Percentiles rank a stretch among this genome's conserved stretches.
phyloP scores from a whole-genome alignment of 116 monocot genomes.

The Posidonia oceanica region DNA sequence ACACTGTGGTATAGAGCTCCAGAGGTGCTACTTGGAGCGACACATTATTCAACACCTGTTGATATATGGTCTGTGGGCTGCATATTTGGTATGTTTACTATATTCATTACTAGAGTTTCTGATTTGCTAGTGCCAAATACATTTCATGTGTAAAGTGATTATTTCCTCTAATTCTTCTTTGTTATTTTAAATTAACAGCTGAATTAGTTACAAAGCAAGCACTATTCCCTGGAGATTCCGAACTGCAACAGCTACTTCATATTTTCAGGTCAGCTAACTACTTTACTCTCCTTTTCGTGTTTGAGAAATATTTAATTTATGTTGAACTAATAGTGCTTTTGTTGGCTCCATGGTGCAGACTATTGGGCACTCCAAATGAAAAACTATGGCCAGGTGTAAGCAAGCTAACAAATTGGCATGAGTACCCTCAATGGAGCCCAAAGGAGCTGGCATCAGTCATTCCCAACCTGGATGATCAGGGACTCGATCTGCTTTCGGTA shows the following conservation, averaged over 20 bases:
- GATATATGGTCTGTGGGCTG: slow-evolving; percentile 99
- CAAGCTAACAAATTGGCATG: slow-evolving; percentile 81
- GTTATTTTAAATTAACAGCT: slow-evolving; percentile 27
- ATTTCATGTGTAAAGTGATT: not conserved
- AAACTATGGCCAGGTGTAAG: slow-evolving; percentile 74
- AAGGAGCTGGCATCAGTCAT: slow-evolving; percentile 39
- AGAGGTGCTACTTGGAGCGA: slow-evolving; percentile 86
- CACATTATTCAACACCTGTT: slow-evolving; percentile 70
- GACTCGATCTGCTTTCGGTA: slow-evolving; percentile 40
- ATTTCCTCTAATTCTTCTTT: not conserved
- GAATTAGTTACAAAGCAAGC: slow-evolving; percentile 75
- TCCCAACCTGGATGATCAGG: slow-evolving; percentile 49
- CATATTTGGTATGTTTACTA: slow-evolving; percentile 60
- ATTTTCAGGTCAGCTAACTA: slow-evolving; percentile 60
- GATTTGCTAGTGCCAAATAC: not conserved
- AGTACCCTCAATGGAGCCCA: slow-evolving; percentile 85
- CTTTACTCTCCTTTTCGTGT: not conserved
- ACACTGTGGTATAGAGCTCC: slow-evolving; percentile 98
- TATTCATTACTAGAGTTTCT: no score
- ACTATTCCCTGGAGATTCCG: slow-evolving; percentile 91
- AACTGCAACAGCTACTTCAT: slow-evolving; percentile 89
- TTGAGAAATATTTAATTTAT: not conserved
- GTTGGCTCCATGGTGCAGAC: slow-evolving; percentile 17
- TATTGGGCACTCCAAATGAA: slow-evolving; percentile 88
- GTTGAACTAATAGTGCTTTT: not conserved